Base-by-base conservation (phyloP, 1,284 basidiomycete species). In the Tilletia caries region DNA sequence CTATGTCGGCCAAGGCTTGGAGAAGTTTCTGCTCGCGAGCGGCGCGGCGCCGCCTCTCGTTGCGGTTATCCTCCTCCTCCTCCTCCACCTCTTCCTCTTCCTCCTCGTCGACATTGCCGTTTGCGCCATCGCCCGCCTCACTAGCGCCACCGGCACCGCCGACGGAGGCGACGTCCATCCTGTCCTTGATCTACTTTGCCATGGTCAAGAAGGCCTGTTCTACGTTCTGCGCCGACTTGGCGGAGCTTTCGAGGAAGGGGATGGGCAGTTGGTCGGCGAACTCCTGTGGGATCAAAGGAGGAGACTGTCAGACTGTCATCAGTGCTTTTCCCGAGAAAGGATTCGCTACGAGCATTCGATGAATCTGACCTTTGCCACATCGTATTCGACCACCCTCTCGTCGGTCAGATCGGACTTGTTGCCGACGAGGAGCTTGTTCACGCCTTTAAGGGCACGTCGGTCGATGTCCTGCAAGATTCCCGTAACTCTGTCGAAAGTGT, bases 391-490 rank as follows among this genome's bases (percentile, higher is more conserved):
- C 67, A 96, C 95, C 88, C 97, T 98, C 90, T 98, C 98, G 87
- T 90, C 91, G 52, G 93, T 93, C 83, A 98, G 87, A 86, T 98
- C 95, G 66, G 91, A 93, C 88, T 98, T 98, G 88, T 98, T 98
- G 74, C 95, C 95, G 70, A 98, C 93, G 67, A 98, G 88, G 65
- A 98, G 86, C 87, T 97, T 97, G 89, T 97, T 97, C 72, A 98
- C 95, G 68, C 95, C 96, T 85, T 98, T 96, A 66, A 93, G 95
- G 71, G 96, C 96, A 85, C 98, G 98, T 81, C 95, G 90, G 86
- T 98, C 96, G 81, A 98, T 98, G 86, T 99, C 95, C 84, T 96
- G 94, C 71, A 98, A 88, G 96, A 96, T 98, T 84, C 97, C 94
- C 88, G 98, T 99, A 84, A 98, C 96, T 81, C 98, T 97, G 80